Conservation (phyloP, 129 eudicot genomes). For the Sambucus nigra region DNA sequence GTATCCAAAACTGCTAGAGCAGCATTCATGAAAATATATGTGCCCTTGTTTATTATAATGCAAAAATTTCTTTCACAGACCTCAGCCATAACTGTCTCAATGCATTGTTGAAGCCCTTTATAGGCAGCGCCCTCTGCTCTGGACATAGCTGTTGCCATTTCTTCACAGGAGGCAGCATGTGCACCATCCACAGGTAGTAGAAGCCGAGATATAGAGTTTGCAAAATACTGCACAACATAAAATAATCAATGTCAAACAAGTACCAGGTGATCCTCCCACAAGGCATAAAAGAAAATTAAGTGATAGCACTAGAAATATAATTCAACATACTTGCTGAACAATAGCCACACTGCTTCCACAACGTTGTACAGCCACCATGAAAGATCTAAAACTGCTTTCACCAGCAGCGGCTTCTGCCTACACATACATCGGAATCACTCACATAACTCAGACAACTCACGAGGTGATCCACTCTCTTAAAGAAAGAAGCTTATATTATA, state of each 20-base stretch:
- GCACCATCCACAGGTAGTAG: constrained; percentile 95
- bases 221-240: constrained; percentile 59
- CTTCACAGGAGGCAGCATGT: constrained; percentile 94
- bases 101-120: constrained; percentile 98
- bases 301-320: constrained; percentile 7
- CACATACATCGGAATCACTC: constrained; percentile 16
- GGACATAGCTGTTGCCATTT: constrained; percentile 93
- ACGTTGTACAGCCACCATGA: constrained; percentile 97
- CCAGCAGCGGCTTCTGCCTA: constrained; percentile 99
- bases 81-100: constrained; percentile 98
- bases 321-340: constrained; percentile 79
- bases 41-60: no score
- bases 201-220: constrained; percentile 83
- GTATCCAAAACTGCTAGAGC: background rate
- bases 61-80: constrained; percentile 27
- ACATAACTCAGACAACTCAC: constrained; percentile 11
- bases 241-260: constrained; percentile 3
- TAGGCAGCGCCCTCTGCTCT: constrained; percentile 93
- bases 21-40: background rate
- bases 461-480: background rate
- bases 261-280: constrained; percentile 3
- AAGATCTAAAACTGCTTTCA: constrained; percentile 97
- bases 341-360: constrained; percentile 99
- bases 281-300: background rate
- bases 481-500: background rate